Conservation (phyloP, 2,329 filamentous ascomycete genomes). For the Fusarium dimerum region DNA sequence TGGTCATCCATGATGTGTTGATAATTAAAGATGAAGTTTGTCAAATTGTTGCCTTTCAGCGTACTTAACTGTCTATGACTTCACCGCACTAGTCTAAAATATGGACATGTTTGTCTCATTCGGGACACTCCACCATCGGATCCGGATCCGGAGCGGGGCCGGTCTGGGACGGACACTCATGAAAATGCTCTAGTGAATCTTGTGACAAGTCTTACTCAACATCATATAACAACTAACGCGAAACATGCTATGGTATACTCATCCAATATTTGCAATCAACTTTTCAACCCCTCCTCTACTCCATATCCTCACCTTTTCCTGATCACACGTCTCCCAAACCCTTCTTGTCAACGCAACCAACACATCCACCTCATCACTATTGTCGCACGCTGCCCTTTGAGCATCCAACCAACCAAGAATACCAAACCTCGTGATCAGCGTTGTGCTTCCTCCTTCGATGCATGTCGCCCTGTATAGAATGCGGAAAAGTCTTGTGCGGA, state of each 20-base stretch:
- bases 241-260: not conserved
- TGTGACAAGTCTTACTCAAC: no score
- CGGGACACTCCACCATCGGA: no score
- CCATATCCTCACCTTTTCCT: constrained; percentile 66
- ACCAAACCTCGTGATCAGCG: constrained; percentile 76
- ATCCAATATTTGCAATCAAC: constrained; percentile 23
- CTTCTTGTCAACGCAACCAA: constrained; percentile 57
- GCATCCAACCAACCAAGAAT: constrained; percentile 73
- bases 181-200: no score
- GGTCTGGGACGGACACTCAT: no score
- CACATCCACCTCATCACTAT: constrained; percentile 47
- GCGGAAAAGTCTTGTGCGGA: constrained; percentile 60
- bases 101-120: not conserved
- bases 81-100: not conserved
- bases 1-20: not conserved
- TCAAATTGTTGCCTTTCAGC: no score
- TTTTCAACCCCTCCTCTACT: constrained; percentile 52
- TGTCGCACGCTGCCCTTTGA: constrained; percentile 49
- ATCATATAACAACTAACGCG: no score
- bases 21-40: not conserved
- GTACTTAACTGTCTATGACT: not conserved
- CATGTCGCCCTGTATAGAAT: constrained; percentile 68
- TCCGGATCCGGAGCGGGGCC: no score
- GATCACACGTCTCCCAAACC: constrained; percentile 67
- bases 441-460: constrained; percentile 73